Evolutionary conservation across 1,139 yeast genomes (phyloP), one percentile per base, ranked within the genome.

Genomic region (Hyphopichia buzzinii): DNA sequence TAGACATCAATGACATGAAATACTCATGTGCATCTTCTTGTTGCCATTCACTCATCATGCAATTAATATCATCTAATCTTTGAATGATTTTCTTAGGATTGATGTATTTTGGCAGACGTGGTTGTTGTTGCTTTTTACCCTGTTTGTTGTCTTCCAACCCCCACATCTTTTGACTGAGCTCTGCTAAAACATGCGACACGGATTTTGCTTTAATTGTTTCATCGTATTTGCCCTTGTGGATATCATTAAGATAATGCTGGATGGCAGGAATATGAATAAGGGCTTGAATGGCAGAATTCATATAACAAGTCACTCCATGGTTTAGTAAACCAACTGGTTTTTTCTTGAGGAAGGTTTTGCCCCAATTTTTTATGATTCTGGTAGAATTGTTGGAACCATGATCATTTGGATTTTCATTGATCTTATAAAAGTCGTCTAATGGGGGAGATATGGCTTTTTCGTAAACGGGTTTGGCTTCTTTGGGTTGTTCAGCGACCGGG

Each of bases 1-100:
- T 67, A 8, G 94, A 81, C 72, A 90, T 74, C 42, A 90, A 67
- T 13, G 95, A 85, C 96, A 90, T 89, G 57, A 82, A 87, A 61
- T 90, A 92, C 60, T 92, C 99, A 59, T 92, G 99, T 1, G 96
- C 85, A 59, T 92, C 99, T 61, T 92, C 97, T 59, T 92, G 98
- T 59, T 88, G 90, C 96, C 96, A 89, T 56, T 83, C 92, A 28
- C 90, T 81, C 96, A 90, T 88, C 94, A 87, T 84, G 55, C 96
- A 88, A 59, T 90, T 90, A 50, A 90, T 88, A 49, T 88, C 96
- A 36, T 78, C 86, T 39, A 90, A 66, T 43, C 92, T 71, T 36
- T 73, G 72, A 38, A 89, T 82, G 48, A 90, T 70, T 49, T 76
- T 79, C 48, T 81, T 79, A 4, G 97, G 97, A 54, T 86, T 81